phyloP scores from a whole-genome alignment of 495 filamentous ascomycete species.

The Tuber brumale region DNA sequence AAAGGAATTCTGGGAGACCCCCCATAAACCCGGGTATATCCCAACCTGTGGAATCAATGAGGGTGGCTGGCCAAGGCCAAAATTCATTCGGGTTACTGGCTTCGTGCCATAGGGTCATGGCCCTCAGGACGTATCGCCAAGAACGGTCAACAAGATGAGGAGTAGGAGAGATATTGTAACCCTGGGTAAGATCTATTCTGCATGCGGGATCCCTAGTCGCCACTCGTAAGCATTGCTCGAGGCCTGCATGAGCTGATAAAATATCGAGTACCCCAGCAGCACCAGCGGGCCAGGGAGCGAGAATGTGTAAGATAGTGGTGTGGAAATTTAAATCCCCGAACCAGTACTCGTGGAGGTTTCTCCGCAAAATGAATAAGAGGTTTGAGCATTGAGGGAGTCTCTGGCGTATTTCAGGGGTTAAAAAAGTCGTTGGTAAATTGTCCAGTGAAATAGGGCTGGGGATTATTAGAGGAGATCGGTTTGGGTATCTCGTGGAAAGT shows the following conservation, averaged over 20 bases:
- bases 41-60: not conserved
- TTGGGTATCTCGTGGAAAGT: not conserved
- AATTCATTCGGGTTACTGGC: not conserved
- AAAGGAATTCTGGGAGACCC: not conserved
- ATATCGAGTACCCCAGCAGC: not conserved
- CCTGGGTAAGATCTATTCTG: not conserved
- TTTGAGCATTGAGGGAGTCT: slow-evolving; percentile 3
- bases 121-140: not conserved
- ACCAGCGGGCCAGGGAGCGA: not conserved
- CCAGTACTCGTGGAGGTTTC: not conserved
- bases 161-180: not conserved
- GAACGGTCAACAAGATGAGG: not conserved
- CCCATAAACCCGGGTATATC: not conserved
- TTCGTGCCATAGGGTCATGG: not conserved
- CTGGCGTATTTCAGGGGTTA: not conserved
- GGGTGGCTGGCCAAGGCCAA: not conserved
- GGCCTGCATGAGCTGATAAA: not conserved
- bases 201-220: not conserved
- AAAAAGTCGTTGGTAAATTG: not conserved
- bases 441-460: not conserved
- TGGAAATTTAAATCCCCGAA: not conserved
- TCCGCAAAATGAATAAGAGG: not conserved
- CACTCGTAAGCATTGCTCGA: not conserved
- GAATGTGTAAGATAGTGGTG: not conserved
- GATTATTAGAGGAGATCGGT: not conserved